These are phyloP conservation scores for Exophiala bonariae DNA, from an alignment of 2,329 filamentous ascomycete genomes.

Conservation along the genomic window DNA sequence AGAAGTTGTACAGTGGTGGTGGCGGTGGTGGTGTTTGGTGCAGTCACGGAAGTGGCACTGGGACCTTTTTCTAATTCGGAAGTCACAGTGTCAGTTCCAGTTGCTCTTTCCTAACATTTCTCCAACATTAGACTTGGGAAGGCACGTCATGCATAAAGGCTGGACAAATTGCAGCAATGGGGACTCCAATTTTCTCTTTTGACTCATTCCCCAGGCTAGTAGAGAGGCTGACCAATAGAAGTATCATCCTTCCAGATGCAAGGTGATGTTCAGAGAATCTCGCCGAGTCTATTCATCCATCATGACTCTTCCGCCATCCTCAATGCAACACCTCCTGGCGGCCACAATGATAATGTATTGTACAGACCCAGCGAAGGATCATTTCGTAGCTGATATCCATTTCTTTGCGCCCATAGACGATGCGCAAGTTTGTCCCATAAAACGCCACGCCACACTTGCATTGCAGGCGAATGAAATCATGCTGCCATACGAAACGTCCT, in stretches of 20 bases:
- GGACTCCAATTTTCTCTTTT: constrained; percentile 7
- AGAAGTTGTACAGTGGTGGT: too few species aligned
- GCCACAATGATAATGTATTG: too few species aligned
- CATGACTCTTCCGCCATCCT: too few species aligned
- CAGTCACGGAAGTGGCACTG: constrained; percentile 13
- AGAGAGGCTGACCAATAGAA: constrained; percentile 15
- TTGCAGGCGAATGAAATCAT: background rate
- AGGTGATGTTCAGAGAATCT: too few species aligned
- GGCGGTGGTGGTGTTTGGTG: too few species aligned
- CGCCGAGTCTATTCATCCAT: too few species aligned
- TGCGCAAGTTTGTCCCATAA: constrained; percentile 1
- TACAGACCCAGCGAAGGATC: too few species aligned
- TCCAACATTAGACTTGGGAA: too few species aligned
- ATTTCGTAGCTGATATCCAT: too few species aligned
- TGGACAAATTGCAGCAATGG: background rate
- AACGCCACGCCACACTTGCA: constrained; percentile 7
- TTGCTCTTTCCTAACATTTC: too few species aligned
- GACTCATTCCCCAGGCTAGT: constrained; percentile 2
- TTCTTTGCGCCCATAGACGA: background rate
- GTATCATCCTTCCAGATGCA: background rate
- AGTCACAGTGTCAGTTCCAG: background rate
- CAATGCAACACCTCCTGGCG: too few species aligned
- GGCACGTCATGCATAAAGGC: too few species aligned
- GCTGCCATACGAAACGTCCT: background rate
- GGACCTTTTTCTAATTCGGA: constrained; percentile 6